Base-by-base conservation (phyloP, 2,329 filamentous ascomycete genomes). In the Fusarium sp. region DNA sequence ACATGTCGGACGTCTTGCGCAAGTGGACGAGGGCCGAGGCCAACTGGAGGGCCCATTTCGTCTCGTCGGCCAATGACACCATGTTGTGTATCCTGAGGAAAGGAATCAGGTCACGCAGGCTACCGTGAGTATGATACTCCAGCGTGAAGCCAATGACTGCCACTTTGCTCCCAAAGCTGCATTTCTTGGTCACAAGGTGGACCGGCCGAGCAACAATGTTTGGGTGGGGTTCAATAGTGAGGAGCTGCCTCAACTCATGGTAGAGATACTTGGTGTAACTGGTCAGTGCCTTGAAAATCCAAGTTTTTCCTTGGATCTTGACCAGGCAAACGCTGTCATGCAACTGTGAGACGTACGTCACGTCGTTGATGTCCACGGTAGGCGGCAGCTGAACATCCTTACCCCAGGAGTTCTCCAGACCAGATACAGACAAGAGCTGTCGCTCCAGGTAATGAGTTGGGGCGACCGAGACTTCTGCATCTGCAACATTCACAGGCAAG, bases 321-420 rank as follows among this genome's bases (percentile, higher is more conserved):
- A 89, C 85, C 13, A 88, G 78, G 61, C 84, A 87, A 46, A 89
- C 84, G 65, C 86, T 88, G 72, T 89, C 87, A 68, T 89, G 85
- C 16, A 89, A 77, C 74, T 89, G 84, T 18, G 80, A 79, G 64
- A 85, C 72, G 50, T 88, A 82, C 38, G 81, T 78, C n/a, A 89
- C 74, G 16, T 82, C 77, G 54, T 75, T 76, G 33, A 89, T 81
- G 67, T 87, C 83, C 59, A 89, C 73, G 0, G 79, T 73, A 13
- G 79, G 78, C 0, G 86, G 86, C 14, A 87, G 74, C 3, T 73
- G 49, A 16, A 83, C 69, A 5, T 78, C 68, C 3, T 78, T 20
- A 0, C 79, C 80, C 83, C 87, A 88, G 55, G 82, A 77, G 1
- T 66, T 51, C 55, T 77, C 68, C 33, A 89, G 77, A 3, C 73